Evolutionary conservation across 2,329 filamentous ascomycete genomes (phyloP), one percentile per base, ranked within the genome.

Genomic region (Stemphylium lycopersici): DNA sequence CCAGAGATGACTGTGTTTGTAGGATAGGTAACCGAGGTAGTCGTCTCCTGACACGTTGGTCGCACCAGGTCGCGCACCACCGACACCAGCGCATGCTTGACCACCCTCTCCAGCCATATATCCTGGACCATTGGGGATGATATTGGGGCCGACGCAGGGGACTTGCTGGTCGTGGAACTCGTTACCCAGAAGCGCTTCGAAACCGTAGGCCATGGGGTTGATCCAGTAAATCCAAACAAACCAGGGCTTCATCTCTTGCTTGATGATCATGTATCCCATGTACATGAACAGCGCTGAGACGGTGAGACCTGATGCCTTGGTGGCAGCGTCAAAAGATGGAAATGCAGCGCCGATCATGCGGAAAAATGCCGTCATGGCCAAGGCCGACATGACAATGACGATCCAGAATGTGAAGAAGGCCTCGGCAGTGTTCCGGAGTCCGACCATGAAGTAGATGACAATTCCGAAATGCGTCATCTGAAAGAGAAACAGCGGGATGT

Each of bases 331-430:
- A 80, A 75, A 3, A 86, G 87, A 52, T 84, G 82, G 11, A 88
- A 91, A 13, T 84, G 79, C 76, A 1, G 89, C 87, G 15, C 83
- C 90, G 56, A 95, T 88, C 10, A 85, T 86, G 33, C 90, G 84
- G 81, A 93, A 95, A 49, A 92, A 81, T 82, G 90, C 90, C 22
- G 88, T 91, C 89, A 93, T 93, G 11, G 37, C 48, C 24, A 57
- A 40, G 10, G 53, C 48, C 15, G 53, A 39, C 48, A 83, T 80
- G 66, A 95, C 62, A 0, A 44, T 34, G 65, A 92, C 81, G 48
- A 96, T 78, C 61, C 90, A 76, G 81, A 88, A 96, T 73, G 90
- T 88, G 79, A 96, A 96, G 79, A 93, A 96, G 0, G 87, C 77
- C 0, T 84, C 88, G 0, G 90, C 79, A 43, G 87, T 85, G 38